phyloP scores from a whole-genome alignment of 2,329 filamentous ascomycete species.

The Xylariales sp. region DNA sequence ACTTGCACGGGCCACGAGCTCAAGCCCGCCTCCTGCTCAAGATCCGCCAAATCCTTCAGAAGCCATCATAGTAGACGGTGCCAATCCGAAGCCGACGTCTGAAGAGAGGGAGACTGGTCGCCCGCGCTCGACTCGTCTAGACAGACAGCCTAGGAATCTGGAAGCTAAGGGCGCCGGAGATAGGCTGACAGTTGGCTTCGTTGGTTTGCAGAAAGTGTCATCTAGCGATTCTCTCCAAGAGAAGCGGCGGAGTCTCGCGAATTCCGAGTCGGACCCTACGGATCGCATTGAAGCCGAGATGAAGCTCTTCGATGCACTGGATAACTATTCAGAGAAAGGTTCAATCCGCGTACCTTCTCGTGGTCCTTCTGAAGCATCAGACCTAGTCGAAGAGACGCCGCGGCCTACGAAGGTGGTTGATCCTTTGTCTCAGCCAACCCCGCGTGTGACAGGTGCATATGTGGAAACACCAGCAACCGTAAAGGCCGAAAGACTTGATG shows the following conservation, averaged over 20 bases:
- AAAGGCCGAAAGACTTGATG: slow-evolving; percentile 20
- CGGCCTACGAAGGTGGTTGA: slow-evolving; percentile 36
- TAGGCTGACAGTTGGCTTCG: slow-evolving; percentile 41
- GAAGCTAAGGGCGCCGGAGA: slow-evolving; percentile 25
- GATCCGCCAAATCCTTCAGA: slow-evolving; percentile 13
- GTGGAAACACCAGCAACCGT: slow-evolving; percentile 51
- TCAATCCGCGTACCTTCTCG: slow-evolving; percentile 48
- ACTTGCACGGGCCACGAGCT: slow-evolving; percentile 43
- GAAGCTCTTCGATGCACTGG: slow-evolving; percentile 49
- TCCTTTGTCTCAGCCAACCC: slow-evolving; percentile 46
- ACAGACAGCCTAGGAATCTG: slow-evolving; percentile 15
- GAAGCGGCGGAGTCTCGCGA: slow-evolving; percentile 42
- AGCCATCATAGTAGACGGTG: slow-evolving; percentile 7
- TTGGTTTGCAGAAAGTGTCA: slow-evolving; percentile 35
- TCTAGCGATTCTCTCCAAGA: slow-evolving; percentile 44
- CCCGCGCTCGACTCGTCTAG: slow-evolving; percentile 15
- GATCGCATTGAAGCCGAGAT: slow-evolving; percentile 54
- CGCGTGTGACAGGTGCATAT: slow-evolving; percentile 50
- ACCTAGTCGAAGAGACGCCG: slow-evolving; percentile 41
- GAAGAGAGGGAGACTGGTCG: slow-evolving; percentile 14
- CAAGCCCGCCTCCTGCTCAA: slow-evolving; percentile 33
- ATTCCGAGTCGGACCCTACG: slow-evolving; percentile 50
- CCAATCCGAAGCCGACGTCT: slow-evolving; percentile 10
- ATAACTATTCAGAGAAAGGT: slow-evolving; percentile 52
- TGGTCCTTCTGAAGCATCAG: slow-evolving; percentile 29